Percentiles rank a stretch among this genome's conserved stretches.
phyloP scores from a whole-genome alignment of 345 rosid species.

The Mangifera indica region DNA sequence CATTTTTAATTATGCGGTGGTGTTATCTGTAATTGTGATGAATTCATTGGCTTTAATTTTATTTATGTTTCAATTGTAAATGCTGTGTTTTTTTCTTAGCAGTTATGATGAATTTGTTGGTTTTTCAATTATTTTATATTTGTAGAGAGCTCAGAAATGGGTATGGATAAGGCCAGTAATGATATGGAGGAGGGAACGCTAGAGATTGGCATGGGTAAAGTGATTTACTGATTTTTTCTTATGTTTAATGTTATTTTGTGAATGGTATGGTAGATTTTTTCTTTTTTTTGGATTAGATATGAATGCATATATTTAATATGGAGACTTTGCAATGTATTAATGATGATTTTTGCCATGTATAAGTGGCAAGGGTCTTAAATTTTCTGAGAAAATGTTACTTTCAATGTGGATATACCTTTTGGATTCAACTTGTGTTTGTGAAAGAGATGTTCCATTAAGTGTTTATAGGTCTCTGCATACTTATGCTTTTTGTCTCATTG shows the following conservation, averaged over 20 bases:
- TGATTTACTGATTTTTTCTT: neutral
- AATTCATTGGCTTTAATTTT: neutral
- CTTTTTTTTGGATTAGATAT: neutral
- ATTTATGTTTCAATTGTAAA: neutral
- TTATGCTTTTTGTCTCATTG: slow-evolving; percentile 11
- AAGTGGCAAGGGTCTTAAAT: neutral
- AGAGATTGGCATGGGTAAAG: slow-evolving; percentile 86
- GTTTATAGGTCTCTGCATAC: neutral
- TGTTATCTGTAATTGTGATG: neutral
- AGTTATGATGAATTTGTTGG: neutral
- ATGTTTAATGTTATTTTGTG: neutral
- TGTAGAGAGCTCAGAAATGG: slow-evolving; percentile 43
- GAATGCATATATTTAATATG: neutral
- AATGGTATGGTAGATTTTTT: neutral
- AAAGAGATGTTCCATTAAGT: slow-evolving; percentile 14
- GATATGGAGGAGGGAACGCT: slow-evolving; percentile 70
- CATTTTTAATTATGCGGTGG: neutral
- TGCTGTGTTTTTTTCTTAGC: neutral
- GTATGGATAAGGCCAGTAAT: slow-evolving; percentile 43
- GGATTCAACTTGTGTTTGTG: neutral
- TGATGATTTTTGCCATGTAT: neutral
- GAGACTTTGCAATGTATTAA: neutral
- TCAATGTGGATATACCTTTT: too few relatives aligned
- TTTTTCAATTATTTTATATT: neutral
- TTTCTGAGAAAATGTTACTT: neutral